These are phyloP conservation scores for Pseudogymnoascus sp. DNA, from an alignment of 2,329 filamentous ascomycete species.

Conservation along the genomic window DNA sequence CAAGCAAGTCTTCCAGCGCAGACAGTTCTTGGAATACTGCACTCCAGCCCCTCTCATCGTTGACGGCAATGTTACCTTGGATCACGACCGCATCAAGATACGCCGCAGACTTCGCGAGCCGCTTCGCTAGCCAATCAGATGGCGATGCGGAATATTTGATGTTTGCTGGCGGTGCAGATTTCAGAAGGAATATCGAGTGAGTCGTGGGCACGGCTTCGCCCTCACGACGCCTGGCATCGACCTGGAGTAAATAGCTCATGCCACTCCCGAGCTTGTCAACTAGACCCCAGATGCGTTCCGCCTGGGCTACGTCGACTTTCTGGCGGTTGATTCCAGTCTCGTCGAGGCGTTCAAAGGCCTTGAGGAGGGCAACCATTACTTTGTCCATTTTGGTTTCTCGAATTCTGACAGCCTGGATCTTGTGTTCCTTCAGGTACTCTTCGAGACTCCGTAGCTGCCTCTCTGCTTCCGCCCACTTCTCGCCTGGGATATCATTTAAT, in stretches of 20 bases:
- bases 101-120: neutral
- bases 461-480: conserved; percentile 10
- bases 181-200: conserved; percentile 11
- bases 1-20: conserved; percentile 11
- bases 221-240: neutral
- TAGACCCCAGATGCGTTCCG: conserved; percentile 6
- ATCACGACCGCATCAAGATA: neutral
- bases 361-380: conserved; percentile 1
- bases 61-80: neutral
- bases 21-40: conserved; percentile 2
- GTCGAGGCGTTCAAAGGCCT: conserved; percentile 2
- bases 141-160: conserved; percentile 1
- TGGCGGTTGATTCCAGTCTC: conserved; percentile 7
- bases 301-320: conserved; percentile 1
- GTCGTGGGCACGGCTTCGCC: conserved; percentile 11
- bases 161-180: conserved; percentile 12
- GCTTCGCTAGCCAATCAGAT: conserved; percentile 9
- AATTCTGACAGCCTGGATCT: conserved; percentile 6
- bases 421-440: conserved; percentile 10
- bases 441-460: conserved; percentile 10
- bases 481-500: neutral
- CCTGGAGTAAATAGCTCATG: conserved; percentile 7
- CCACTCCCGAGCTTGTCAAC: conserved; percentile 10
- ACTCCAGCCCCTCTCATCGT: conserved; percentile 12
- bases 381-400: conserved; percentile 7